A percentile compares a stretch with the other conserved stretches of the same genome.
Conservation (phyloP, 78 protist genomes). For the Speleostelium caveatum region DNA sequence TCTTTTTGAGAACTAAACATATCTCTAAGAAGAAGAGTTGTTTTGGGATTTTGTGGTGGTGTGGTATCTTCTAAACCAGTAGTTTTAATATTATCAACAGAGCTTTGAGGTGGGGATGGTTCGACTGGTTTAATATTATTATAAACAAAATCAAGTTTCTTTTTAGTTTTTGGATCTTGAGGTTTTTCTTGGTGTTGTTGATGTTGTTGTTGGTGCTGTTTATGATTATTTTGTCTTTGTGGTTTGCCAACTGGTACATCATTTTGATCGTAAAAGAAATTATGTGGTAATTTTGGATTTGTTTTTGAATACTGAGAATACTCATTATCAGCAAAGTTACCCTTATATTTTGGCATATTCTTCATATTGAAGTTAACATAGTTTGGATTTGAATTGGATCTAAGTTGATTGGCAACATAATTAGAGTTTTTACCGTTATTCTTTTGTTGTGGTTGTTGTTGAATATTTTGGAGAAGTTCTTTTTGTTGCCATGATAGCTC, state of each 20-base stretch:
- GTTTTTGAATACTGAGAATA: neutral
- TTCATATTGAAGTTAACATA: conserved; percentile 24
- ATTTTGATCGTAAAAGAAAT: conserved; percentile 28
- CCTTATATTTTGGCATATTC: neutral
- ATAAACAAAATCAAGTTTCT: conserved; percentile 7
- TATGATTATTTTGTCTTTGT: neutral
- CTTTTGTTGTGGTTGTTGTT: neutral
- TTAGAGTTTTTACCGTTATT: neutral
- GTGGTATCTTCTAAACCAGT: neutral
- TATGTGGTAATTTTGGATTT: conserved; percentile 16
- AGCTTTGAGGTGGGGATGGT: too few relatives aligned
- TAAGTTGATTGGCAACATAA: neutral
- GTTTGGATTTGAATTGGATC: neutral
- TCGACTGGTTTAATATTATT: conserved; percentile 4
- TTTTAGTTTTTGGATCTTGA: neutral
- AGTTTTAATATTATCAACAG: too few relatives aligned
- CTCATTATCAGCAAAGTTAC: neutral
- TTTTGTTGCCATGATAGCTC: conserved; percentile 35
- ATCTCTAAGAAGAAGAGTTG: neutral
- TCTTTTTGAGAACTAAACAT: conserved; percentile 19
- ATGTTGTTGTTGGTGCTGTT: conserved; percentile 6
- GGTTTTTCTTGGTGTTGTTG: neutral
- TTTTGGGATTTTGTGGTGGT: neutral
- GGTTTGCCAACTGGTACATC: conserved; percentile 4
- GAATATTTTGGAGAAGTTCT: neutral